These are phyloP conservation scores for Pyrenula massariospora DNA, from an alignment of 495 filamentous ascomycete species.

Conservation along the genomic window DNA sequence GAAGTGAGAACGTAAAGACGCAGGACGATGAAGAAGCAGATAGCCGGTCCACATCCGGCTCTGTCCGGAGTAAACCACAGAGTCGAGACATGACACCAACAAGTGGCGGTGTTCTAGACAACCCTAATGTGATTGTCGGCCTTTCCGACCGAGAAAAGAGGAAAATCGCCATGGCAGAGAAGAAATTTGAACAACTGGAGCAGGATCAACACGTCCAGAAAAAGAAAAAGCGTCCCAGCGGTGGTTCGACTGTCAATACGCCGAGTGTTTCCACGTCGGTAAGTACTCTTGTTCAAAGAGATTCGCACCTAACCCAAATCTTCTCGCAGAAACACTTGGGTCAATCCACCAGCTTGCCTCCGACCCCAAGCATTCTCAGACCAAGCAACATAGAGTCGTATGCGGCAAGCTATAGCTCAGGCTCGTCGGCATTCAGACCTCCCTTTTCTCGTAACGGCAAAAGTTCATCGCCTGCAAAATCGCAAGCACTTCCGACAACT, in stretches of 20 bases:
- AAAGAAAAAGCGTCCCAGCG: slow-evolving; percentile 36
- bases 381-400: slow-evolving; percentile 10
- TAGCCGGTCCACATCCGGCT: slow-evolving; percentile 60
- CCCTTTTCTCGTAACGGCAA: slow-evolving; percentile 2
- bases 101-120: slow-evolving; percentile 27
- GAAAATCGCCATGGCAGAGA: slow-evolving; percentile 76
- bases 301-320: not conserved
- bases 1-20: slow-evolving; percentile 52
- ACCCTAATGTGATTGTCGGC: slow-evolving; percentile 44
- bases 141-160: slow-evolving; percentile 78
- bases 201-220: slow-evolving; percentile 33
- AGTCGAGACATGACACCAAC: slow-evolving; percentile 77
- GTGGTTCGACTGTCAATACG: slow-evolving; percentile 24
- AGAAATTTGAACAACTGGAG: slow-evolving; percentile 51
- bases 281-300: not conserved
- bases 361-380: slow-evolving; percentile 11
- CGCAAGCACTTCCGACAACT: slow-evolving; percentile 1
- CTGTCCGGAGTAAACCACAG: slow-evolving; percentile 57
- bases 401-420: not conserved
- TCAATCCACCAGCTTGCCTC: slow-evolving; percentile 5
- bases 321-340: slow-evolving; percentile 7
- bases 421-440: slow-evolving; percentile 8
- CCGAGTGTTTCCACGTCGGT: slow-evolving; percentile 11
- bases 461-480: slow-evolving; percentile 1
- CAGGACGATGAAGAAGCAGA: slow-evolving; percentile 40